A percentile compares a stretch with the other conserved stretches of the same genome.
phyloP scores from a whole-genome alignment of 192 early-diverging fungal species.

The Umbelopsis vinacea region DNA sequence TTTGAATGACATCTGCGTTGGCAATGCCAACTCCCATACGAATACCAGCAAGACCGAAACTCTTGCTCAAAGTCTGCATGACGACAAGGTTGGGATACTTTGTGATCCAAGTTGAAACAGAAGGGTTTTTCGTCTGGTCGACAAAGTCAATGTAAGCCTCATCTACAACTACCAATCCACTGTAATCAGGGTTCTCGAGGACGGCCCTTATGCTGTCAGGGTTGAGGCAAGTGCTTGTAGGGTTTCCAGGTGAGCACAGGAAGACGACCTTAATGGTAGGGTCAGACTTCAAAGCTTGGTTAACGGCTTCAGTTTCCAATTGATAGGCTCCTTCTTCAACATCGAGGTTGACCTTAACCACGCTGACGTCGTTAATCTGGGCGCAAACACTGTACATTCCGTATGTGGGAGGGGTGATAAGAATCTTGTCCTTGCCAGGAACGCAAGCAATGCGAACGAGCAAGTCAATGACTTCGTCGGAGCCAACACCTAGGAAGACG shows the following conservation, averaged over 20 bases:
- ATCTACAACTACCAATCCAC: constrained; percentile 95
- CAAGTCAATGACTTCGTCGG: constrained; percentile 95
- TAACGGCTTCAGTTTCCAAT: constrained; percentile 64
- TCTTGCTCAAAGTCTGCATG: constrained; percentile 97
- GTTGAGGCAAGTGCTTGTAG: constrained; percentile 85
- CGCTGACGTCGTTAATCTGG: constrained; percentile 91
- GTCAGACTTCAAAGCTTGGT: constrained; percentile 62
- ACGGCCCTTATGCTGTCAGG: constrained; percentile 70
- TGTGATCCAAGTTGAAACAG: constrained; percentile 76
- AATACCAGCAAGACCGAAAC: constrained; percentile 97
- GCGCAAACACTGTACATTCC: constrained; percentile 98
- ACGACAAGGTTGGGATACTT: constrained; percentile 95
- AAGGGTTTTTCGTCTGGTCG: constrained; percentile 60
- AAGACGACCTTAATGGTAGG: constrained; percentile 89
- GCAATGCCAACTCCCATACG: constrained; percentile 88
- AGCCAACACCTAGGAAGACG: constrained; percentile 96
- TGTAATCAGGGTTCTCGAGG: constrained; percentile 69
- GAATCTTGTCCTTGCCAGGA: constrained; percentile 89
- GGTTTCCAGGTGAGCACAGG: constrained; percentile 99
- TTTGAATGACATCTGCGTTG: constrained; percentile 75
- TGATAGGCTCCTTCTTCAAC: constrained; percentile 75
- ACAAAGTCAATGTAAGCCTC: constrained; percentile 99
- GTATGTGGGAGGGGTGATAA: constrained; percentile 97
- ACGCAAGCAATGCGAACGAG: constrained; percentile 86
- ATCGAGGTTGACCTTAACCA: constrained; percentile 85